phyloP scores from a whole-genome alignment of 768 basidiomycete genomes.

The Serpula lacrymans region DNA sequence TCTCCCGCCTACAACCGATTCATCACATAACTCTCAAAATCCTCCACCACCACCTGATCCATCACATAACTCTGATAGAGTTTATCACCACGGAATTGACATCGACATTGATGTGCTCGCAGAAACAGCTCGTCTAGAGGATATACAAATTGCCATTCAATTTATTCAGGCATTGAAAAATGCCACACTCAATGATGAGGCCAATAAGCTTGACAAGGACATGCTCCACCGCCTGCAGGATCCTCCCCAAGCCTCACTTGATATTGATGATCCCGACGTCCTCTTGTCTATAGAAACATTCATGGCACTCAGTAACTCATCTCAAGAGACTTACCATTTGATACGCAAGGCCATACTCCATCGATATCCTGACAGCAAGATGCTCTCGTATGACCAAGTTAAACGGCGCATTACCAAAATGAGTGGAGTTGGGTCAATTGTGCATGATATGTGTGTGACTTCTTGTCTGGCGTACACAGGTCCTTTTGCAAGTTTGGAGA shows the following conservation, averaged over 20 bases:
- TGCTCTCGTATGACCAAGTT: constrained; percentile 13
- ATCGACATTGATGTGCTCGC: too few species aligned
- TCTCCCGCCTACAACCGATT: too few species aligned
- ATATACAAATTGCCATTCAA: neutral
- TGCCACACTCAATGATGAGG: constrained; percentile 2
- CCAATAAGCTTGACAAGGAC: constrained; percentile 1
- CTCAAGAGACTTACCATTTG: constrained; percentile 26
- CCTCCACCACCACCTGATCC: too few species aligned
- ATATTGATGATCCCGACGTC: constrained; percentile 19
- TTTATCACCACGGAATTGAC: too few species aligned
- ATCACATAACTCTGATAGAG: too few species aligned
- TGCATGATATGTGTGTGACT: constrained; percentile 13
- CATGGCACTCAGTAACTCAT: constrained; percentile 23
- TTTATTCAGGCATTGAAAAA: constrained; percentile 1
- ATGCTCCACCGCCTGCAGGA: constrained; percentile 2
- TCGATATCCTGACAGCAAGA: constrained; percentile 11
- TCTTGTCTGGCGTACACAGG: constrained; percentile 10
- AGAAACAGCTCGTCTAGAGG: neutral
- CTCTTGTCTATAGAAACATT: constrained; percentile 33
- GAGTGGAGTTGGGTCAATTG: constrained; percentile 1
- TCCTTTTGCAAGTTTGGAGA: constrained; percentile 5
- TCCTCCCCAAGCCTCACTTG: constrained; percentile 1
- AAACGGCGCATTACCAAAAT: constrained; percentile 6
- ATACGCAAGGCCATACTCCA: constrained; percentile 17
- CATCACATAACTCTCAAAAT: too few species aligned